Percentiles rank a stretch among this genome's conserved stretches.
These are phyloP conservation scores for Deuterostichococcus epilithicus DNA, from an alignment of 139 green algal species.

Conservation along the genomic window DNA sequence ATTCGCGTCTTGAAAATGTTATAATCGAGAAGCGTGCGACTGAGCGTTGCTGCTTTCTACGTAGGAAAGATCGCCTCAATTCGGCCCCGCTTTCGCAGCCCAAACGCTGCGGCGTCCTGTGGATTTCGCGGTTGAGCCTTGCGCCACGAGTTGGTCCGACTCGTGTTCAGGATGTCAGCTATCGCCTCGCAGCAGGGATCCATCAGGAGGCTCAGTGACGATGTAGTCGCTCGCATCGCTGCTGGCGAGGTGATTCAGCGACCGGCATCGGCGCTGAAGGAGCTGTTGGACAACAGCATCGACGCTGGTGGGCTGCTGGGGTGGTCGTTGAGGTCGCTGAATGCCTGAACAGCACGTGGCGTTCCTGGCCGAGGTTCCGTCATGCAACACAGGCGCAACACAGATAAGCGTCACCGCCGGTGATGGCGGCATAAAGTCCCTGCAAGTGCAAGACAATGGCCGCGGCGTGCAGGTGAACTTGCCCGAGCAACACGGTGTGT, in stretches of 20 bases:
- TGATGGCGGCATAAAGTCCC: constrained; percentile 88
- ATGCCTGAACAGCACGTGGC: too few species aligned
- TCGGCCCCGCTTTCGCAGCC: too few species aligned
- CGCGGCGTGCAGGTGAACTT: constrained; percentile 70
- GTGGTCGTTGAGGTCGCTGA: not conserved
- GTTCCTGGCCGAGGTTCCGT: too few species aligned
- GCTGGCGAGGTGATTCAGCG: constrained; percentile 90
- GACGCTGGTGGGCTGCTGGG: constrained; percentile 62
- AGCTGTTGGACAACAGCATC: constrained; percentile 97
- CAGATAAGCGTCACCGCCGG: constrained; percentile 78
- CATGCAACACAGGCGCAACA: constrained; percentile 43
- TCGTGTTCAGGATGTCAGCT: not conserved
- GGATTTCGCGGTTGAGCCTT: too few species aligned
- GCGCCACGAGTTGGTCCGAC: too few species aligned
- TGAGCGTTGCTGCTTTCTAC: too few species aligned
- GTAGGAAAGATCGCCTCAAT: too few species aligned
- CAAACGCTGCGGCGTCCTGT: too few species aligned
- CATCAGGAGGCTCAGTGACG: constrained; percentile 54
- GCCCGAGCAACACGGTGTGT: not conserved
- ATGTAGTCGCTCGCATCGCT: constrained; percentile 92
- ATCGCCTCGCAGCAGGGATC: not conserved
- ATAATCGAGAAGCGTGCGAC: too few species aligned
- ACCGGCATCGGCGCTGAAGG: constrained; percentile 88
- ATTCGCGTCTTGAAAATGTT: too few species aligned
- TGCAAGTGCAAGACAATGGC: constrained; percentile 94